These are phyloP conservation scores for Populus hybrid DNA, from an alignment of 441 rosid genomes.

Conservation along the genomic window DNA sequence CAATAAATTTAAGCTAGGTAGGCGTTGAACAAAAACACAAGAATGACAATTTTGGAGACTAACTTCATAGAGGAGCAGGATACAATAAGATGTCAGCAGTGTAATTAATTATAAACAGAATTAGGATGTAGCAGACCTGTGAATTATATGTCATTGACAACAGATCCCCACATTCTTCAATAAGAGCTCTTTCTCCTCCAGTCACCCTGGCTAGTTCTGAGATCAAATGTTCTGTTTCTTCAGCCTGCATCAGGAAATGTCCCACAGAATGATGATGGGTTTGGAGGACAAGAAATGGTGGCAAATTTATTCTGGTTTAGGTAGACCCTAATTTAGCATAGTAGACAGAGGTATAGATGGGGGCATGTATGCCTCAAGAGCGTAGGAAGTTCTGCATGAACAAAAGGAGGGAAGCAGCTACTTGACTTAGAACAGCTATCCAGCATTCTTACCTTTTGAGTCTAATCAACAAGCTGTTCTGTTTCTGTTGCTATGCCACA, in stretches of 20 bases:
- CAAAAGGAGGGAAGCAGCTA: background rate
- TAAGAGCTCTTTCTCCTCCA: slow-evolving; percentile 49
- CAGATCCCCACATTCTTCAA: slow-evolving; percentile 60
- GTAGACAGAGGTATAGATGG: too few species aligned
- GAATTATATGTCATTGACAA: slow-evolving; percentile 39
- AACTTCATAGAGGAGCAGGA: background rate
- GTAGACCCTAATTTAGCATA: background rate
- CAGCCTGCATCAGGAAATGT: slow-evolving; percentile 44
- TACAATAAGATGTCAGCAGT: background rate
- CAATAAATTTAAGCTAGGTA: background rate
- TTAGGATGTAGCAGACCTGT: slow-evolving; percentile 44
- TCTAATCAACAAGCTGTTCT: background rate
- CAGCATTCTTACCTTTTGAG: background rate
- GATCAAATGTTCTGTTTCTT: slow-evolving; percentile 49
- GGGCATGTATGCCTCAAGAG: background rate
- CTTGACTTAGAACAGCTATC: background rate
- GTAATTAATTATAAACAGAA: background rate
- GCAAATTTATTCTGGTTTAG: background rate
- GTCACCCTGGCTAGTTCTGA: slow-evolving; percentile 66
- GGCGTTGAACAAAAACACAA: background rate
- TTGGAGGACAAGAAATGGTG: background rate
- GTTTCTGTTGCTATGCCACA: background rate
- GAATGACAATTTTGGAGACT: background rate
- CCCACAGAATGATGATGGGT: background rate
- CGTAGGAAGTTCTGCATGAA: background rate